Percentiles rank a stretch among this genome's conserved stretches.
These are phyloP conservation scores for Chlamydomonas incerta DNA, from an alignment of 139 green algal genomes.

Conservation along the genomic window DNA sequence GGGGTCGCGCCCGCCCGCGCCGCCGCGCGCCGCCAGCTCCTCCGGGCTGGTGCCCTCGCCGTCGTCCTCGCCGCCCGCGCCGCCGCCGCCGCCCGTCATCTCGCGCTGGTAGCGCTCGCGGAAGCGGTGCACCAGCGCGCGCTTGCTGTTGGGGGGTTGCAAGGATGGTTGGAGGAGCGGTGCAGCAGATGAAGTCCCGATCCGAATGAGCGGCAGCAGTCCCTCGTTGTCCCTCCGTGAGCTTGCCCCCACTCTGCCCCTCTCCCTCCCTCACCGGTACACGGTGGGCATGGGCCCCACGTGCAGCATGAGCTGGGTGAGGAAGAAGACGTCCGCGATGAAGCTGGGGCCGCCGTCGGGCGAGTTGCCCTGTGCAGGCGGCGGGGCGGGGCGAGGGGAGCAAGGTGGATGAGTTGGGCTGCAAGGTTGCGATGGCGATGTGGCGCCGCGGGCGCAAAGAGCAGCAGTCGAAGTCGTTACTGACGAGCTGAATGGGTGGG, in stretches of 20 bases:
- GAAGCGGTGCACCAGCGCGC: constrained; percentile 17
- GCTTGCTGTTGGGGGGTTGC: not conserved
- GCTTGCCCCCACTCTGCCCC: not conserved
- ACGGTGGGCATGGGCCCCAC: constrained; percentile 68
- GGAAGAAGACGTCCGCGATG: constrained; percentile 83
- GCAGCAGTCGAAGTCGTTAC: no score
- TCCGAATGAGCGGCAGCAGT: no score
- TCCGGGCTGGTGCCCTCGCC: not conserved
- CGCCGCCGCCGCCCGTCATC: not conserved
- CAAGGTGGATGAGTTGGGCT: no score
- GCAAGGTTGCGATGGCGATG: no score
- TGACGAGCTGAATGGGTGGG: no score
- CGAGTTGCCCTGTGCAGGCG: not conserved
- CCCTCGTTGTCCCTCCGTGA: not conserved
- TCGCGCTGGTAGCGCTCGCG: constrained; percentile 12
- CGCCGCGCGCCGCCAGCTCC: not conserved
- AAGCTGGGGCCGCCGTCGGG: constrained; percentile 64
- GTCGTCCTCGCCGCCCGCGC: not conserved
- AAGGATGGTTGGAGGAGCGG: no score
- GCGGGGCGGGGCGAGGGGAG: not conserved
- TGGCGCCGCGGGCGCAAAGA: no score
- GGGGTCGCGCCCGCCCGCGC: constrained; percentile 8
- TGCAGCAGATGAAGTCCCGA: no score
- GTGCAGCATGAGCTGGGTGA: constrained; percentile 68
- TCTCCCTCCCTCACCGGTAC: constrained; percentile 37